phyloP scores from a whole-genome alignment of 2,329 filamentous ascomycete genomes.

The Aureobasidium sp. region DNA sequence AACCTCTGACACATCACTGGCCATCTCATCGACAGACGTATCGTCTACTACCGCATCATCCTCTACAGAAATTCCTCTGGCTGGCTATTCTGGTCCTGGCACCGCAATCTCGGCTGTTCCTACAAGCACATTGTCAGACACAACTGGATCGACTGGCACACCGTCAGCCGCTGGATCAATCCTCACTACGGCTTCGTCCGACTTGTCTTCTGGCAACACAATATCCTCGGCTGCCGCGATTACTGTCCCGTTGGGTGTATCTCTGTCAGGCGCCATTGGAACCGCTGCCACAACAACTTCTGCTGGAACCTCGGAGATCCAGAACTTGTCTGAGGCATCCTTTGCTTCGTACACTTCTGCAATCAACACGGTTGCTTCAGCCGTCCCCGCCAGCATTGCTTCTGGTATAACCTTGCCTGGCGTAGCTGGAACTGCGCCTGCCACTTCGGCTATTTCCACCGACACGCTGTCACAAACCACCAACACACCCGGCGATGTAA shows the following conservation, averaged over 20 bases:
- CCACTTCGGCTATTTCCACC: neutral
- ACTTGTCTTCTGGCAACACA: neutral
- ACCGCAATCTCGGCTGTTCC: neutral
- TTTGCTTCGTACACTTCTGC: neutral
- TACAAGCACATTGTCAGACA: neutral
- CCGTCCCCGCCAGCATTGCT: neutral
- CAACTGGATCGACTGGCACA: neutral
- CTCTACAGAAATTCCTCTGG: neutral
- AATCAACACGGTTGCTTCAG: neutral
- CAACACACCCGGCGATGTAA: neutral
- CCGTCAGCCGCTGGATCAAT: neutral
- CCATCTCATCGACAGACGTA: neutral
- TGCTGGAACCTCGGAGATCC: neutral
- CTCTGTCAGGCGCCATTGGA: neutral
- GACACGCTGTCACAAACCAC: neutral
- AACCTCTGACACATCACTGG: neutral
- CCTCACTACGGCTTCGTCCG: neutral
- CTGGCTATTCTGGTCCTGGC: neutral
- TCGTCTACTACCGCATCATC: neutral
- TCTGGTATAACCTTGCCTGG: neutral
- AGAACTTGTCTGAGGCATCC: neutral
- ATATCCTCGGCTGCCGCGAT: neutral
- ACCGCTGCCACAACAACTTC: neutral
- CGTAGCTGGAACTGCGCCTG: neutral
- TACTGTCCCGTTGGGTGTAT: neutral